Percentiles rank a stretch among this genome's conserved stretches.
Evolutionary conservation across 208 protist genomes (phyloP).

Genomic region (Trypanosomatidae sp.): DNA sequence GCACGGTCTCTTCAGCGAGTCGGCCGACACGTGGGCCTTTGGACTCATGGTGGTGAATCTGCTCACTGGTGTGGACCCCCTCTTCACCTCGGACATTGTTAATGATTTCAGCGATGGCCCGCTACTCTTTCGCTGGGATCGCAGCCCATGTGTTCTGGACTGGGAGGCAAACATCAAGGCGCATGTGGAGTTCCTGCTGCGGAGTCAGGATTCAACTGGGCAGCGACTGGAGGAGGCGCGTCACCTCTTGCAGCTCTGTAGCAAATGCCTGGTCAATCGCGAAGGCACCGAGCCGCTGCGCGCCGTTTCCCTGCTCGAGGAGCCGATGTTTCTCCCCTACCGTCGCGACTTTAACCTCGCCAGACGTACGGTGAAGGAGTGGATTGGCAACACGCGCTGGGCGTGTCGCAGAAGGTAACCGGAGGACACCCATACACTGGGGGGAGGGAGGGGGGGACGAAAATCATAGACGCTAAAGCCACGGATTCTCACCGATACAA

Average conservation of each 20-base stretch:
- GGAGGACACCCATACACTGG: background rate
- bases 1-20: constrained; percentile 54
- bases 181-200: constrained; percentile 51
- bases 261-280: constrained; percentile 65
- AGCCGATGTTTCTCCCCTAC: constrained; percentile 49
- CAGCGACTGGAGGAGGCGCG: constrained; percentile 20
- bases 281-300: constrained; percentile 22
- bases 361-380: constrained; percentile 28
- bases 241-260: constrained; percentile 52
- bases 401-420: background rate
- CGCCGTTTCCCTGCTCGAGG: constrained; percentile 40
- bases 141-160: constrained; percentile 44
- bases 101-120: constrained; percentile 82
- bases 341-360: constrained; percentile 23
- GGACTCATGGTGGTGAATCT: constrained; percentile 62
- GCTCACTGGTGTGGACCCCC: constrained; percentile 78
- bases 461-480: background rate
- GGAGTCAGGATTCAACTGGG: constrained; percentile 24
- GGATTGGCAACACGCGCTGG: constrained; percentile 16
- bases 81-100: constrained; percentile 59
- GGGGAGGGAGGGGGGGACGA: background rate
- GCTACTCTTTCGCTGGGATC: constrained; percentile 42
- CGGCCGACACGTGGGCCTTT: constrained; percentile 69
- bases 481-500: too few species aligned
- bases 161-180: constrained; percentile 72